A percentile compares a stretch with the other conserved stretches of the same genome.
These are phyloP conservation scores for Fraxinus greggii DNA, from an alignment of 305 asterid species.

Conservation along the genomic window DNA sequence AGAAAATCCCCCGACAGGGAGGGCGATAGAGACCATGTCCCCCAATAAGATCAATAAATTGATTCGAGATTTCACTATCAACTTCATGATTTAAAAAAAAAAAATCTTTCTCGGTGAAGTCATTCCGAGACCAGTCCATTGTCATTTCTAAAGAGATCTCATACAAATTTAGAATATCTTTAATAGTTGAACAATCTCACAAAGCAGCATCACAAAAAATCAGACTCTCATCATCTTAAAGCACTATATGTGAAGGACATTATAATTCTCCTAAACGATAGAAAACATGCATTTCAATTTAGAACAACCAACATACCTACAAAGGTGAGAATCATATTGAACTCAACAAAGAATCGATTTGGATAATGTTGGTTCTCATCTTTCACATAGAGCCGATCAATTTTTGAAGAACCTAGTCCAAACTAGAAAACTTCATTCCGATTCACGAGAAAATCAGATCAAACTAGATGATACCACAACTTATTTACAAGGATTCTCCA, in stretches of 20 bases:
- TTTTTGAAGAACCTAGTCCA: not conserved
- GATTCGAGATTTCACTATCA: not conserved
- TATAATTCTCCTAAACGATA: not conserved
- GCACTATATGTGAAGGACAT: not conserved
- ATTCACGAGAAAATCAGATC: not conserved
- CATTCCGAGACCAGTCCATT: no score
- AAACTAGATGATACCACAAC: not conserved
- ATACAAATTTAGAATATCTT: no score
- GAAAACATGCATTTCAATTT: not conserved
- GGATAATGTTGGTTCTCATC: not conserved
- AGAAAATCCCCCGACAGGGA: no score
- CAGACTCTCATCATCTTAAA: not conserved
- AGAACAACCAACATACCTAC: not conserved
- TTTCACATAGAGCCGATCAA: not conserved
- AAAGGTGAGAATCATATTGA: no score
- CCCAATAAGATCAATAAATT: no score
- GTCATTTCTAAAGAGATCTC: no score
- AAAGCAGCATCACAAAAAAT: not conserved
- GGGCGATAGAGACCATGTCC: no score
- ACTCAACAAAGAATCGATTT: not conserved
- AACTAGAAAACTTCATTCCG: not conserved
- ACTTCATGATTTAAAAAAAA: no score
- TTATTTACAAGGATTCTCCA: not conserved
- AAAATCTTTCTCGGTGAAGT: no score
- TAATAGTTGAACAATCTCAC: no score